A percentile compares a stretch with the other conserved stretches of the same genome.
These are phyloP conservation scores for Fusarium guadeloupense DNA, from an alignment of 2,329 filamentous ascomycete species.

Conservation along the genomic window DNA sequence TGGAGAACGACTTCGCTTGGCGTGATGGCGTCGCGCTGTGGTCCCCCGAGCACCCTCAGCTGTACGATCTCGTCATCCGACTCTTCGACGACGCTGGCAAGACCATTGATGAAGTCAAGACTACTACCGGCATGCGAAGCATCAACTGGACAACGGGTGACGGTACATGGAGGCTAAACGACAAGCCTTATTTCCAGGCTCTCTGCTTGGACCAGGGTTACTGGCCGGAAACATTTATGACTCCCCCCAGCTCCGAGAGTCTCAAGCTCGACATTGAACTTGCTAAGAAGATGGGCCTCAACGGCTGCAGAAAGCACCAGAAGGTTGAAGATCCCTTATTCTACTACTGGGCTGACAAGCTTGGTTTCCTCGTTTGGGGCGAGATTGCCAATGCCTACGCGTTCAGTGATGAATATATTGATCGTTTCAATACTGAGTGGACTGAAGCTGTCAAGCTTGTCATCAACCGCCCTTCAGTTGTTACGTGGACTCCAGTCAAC, in stretches of 20 bases:
- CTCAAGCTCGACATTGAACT: slow-evolving; percentile 64
- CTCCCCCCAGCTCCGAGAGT: slow-evolving; percentile 59
- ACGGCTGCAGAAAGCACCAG: slow-evolving; percentile 72
- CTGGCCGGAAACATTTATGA: slow-evolving; percentile 69
- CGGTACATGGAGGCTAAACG: slow-evolving; percentile 67
- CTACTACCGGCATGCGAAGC: slow-evolving; percentile 68
- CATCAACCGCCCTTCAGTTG: slow-evolving; percentile 71
- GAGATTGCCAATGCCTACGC: slow-evolving; percentile 73
- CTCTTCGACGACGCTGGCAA: slow-evolving; percentile 55
- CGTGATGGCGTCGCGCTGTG: slow-evolving; percentile 67
- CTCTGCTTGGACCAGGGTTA: slow-evolving; percentile 70
- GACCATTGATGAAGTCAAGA: slow-evolving; percentile 65
- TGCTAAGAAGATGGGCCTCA: slow-evolving; percentile 69
- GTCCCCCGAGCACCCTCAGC: slow-evolving; percentile 66
- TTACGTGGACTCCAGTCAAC: slow-evolving; percentile 75
- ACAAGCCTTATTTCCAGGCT: slow-evolving; percentile 67
- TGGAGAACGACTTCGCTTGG: slow-evolving; percentile 55
- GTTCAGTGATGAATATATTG: slow-evolving; percentile 66
- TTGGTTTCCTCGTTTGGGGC: slow-evolving; percentile 71
- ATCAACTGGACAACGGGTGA: slow-evolving; percentile 67
- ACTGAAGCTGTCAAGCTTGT: slow-evolving; percentile 68
- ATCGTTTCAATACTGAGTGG: slow-evolving; percentile 72
- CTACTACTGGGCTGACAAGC: slow-evolving; percentile 68
- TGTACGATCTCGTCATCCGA: slow-evolving; percentile 65
- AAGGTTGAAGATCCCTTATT: slow-evolving; percentile 71